A percentile compares a stretch with the other conserved stretches of the same genome.
Evolutionary conservation across 768 basidiomycete genomes (phyloP).

Genomic region (Dioszegia crocea): DNA sequence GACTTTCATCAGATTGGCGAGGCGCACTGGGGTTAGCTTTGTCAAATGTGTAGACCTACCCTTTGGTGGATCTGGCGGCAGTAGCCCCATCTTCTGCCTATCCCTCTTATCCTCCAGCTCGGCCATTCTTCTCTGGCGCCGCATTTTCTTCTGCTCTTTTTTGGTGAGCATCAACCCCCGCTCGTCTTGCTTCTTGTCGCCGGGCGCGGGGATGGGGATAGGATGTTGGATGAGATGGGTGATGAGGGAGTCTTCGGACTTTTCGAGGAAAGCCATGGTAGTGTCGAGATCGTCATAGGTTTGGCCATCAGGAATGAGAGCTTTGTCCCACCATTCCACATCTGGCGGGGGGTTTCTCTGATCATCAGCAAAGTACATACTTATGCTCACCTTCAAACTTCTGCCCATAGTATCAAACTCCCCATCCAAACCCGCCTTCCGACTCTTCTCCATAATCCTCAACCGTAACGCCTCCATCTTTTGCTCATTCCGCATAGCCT

Average conservation of each 20-base stretch:
- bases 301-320: conserved; percentile 68
- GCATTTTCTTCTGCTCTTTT: conserved; percentile 98
- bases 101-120: conserved; percentile 93
- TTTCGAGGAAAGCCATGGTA: conserved; percentile 62
- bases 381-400: conserved; percentile 66
- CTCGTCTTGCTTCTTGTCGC: conserved; percentile 68
- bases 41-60: conserved; percentile 53
- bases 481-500: conserved; percentile 56
- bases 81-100: conserved; percentile 88
- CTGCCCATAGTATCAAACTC: conserved; percentile 88
- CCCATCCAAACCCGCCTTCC: conserved; percentile 89
- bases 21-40: conserved; percentile 60
- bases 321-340: conserved; percentile 96
- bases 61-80: conserved; percentile 93
- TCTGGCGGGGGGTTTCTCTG: conserved; percentile 81
- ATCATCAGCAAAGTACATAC: neutral
- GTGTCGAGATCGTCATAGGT: conserved; percentile 67
- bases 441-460: conserved; percentile 84
- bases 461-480: conserved; percentile 88
- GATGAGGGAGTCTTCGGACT: conserved; percentile 62
- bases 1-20: conserved; percentile 96
- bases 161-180: conserved; percentile 89
- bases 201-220: conserved; percentile 87
- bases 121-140: conserved; percentile 78
- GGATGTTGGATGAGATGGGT: conserved; percentile 93